phyloP scores from a whole-genome alignment of 768 basidiomycete genomes.

The Suillus subluteus region DNA sequence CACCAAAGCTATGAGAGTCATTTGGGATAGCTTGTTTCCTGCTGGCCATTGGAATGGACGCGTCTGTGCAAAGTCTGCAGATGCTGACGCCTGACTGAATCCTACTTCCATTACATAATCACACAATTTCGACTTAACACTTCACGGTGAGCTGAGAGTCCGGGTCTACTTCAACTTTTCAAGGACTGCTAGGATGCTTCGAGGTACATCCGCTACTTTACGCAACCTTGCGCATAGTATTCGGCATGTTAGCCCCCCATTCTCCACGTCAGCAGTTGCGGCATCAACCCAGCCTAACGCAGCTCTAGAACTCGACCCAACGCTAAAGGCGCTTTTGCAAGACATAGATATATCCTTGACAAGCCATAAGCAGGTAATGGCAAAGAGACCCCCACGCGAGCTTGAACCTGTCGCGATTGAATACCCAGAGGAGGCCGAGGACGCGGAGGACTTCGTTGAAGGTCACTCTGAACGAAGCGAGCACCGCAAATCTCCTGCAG shows the following conservation, averaged over 20 bases:
- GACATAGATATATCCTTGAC: conserved; percentile 70
- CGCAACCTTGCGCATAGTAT: conserved; percentile 27
- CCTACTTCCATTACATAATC: conserved; percentile 22
- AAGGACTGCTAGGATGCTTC: conserved; percentile 23
- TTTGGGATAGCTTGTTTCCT: conserved; percentile 5
- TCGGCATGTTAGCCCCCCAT: conserved; percentile 26
- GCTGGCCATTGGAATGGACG: conserved; percentile 5
- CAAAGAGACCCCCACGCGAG: conserved; percentile 46
- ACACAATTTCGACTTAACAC: not conserved
- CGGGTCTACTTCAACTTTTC: not conserved
- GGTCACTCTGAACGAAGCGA: conserved; percentile 31
- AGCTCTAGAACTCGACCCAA: conserved; percentile 67
- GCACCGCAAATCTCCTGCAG: conserved; percentile 77
- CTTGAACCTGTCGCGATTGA: conserved; percentile 54
- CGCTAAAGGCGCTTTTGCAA: conserved; percentile 59
- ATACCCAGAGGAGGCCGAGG: conserved; percentile 35
- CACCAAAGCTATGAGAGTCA: conserved; percentile 11
- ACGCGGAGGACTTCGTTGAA: conserved; percentile 36
- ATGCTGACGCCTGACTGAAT: not conserved
- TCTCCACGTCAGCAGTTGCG: conserved; percentile 36
- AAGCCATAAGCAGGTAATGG: conserved; percentile 36
- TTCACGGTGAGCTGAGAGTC: not conserved
- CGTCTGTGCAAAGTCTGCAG: conserved; percentile 1
- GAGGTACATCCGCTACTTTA: conserved; percentile 26
- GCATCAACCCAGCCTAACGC: conserved; percentile 55